Evolutionary conservation across 176 grass and related monocot species (phyloP), one percentile per base, ranked within the genome.

Genomic region (Elymus sibiricus): DNA sequence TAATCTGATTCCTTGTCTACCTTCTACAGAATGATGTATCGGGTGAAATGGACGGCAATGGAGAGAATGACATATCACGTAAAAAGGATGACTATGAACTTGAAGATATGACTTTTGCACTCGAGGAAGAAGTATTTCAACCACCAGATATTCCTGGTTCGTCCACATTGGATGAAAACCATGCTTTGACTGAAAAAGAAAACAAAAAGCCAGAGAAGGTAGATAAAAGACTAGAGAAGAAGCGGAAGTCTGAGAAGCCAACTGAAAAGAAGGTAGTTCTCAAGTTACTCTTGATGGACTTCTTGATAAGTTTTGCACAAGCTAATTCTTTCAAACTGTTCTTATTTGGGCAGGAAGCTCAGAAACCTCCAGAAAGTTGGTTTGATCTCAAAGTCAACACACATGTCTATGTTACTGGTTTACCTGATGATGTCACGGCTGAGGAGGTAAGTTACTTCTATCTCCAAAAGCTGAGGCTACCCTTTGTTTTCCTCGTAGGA

Each of bases 311-410:
- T 25, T 83, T 32, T 77, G 16, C n/a, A n/a, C 12, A 44, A 78
- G 32, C 27, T 77, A 62, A 44, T 26, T 84, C 28, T 65, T 71
- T 72, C n/a, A 35, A 81, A n/a, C 79, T 34, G 9, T 26, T 75
- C 84, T 79, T 77, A 58, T 58, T 70, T 29, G 19, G 44, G 39
- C 84, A 96, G 97, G 97, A 99, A 93, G 87, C 94, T 82, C 88
- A 99, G 81, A 99, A 99, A 88, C 94, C 97, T 77, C 97, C 97
- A 64, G 94, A 96, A n/a, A 91, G 88, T 88, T 99, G 97, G 97
- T 99, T 99, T 94, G 94, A 94, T 73, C 89, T 99, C 76, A 99
- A 99, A 88, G 94, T 99, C 66, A 99, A 99, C 77, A 99, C 94
- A 34, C 82, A 99, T 90, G 90, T 99, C 76, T 96, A 99, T 70